These are phyloP conservation scores for Pseudomonodictys pantanalensis DNA, from an alignment of 495 filamentous ascomycete species.

Conservation along the genomic window DNA sequence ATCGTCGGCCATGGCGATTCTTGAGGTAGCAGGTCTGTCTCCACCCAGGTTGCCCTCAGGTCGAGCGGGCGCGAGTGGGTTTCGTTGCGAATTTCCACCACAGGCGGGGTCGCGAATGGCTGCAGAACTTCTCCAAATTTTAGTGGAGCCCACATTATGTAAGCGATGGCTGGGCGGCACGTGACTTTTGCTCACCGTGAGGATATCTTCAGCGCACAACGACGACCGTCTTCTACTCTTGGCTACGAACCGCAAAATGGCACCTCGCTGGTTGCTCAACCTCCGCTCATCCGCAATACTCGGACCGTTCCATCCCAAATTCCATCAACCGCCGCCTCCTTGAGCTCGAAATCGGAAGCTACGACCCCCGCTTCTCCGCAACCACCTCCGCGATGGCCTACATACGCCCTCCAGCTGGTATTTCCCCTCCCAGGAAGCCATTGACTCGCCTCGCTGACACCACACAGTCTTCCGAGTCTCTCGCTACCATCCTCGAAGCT, in stretches of 20 bases:
- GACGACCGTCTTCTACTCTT: neutral
- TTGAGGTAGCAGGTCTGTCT: too few species aligned
- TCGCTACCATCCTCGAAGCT: neutral
- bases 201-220: slow-evolving; percentile 22
- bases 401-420: neutral
- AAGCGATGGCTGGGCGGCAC: slow-evolving; percentile 14
- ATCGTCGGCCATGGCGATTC: slow-evolving; percentile 76
- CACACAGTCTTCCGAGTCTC: neutral
- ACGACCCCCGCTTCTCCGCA: neutral
- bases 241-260: slow-evolving; percentile 6
- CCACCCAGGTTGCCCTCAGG: too few species aligned
- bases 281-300: neutral
- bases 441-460: slow-evolving; percentile 3
- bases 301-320: slow-evolving; percentile 3
- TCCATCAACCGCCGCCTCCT: slow-evolving; percentile 12
- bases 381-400: slow-evolving; percentile 6
- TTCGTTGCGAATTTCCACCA: neutral
- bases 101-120: neutral
- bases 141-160: too few species aligned
- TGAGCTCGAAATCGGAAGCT: neutral
- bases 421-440: neutral
- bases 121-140: neutral
- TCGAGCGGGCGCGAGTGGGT: neutral
- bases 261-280: neutral
- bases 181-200: slow-evolving; percentile 9